Evolutionary conservation across 805 yeast species (phyloP).

Genomic region (Babjeviella inositovora): DNA sequence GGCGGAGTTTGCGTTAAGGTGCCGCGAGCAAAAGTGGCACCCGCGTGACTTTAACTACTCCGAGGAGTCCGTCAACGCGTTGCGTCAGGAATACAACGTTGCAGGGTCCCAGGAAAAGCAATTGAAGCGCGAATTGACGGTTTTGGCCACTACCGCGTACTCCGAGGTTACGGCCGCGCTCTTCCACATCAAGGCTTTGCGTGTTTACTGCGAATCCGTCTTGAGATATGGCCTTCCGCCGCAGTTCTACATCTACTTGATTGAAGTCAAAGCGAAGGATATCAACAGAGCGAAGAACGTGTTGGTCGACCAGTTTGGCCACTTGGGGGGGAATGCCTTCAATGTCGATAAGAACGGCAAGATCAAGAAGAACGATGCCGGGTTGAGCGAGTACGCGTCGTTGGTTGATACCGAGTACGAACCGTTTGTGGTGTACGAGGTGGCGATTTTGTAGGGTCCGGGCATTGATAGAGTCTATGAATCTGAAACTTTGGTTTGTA

Average conservation of each 20-base stretch:
- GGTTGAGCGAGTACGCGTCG: conserved; percentile 76
- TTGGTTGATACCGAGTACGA: conserved; percentile 91
- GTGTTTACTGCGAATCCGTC: conserved; percentile 85
- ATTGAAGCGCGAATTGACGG: conserved; percentile 58
- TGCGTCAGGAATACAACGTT: conserved; percentile 65
- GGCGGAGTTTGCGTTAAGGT: conserved; percentile 47
- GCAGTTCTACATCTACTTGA: conserved; percentile 43
- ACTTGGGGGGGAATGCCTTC: conserved; percentile 84
- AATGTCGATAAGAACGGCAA: conserved; percentile 50
- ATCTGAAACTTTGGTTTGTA: too few relatives aligned
- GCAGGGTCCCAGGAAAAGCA: conserved; percentile 64
- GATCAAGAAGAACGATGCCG: conserved; percentile 37
- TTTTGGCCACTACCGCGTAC: conserved; percentile 82
- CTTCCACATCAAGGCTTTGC: conserved; percentile 79
- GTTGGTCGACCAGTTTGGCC: conserved; percentile 65
- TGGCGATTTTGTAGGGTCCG: too few relatives aligned
- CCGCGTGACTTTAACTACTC: conserved; percentile 88
- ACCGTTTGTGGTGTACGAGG: conserved; percentile 79
- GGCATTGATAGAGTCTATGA: too few relatives aligned
- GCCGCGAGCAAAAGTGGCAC: conserved; percentile 78
- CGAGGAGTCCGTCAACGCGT: conserved; percentile 53
- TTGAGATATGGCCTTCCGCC: conserved; percentile 96
- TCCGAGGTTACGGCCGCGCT: conserved; percentile 72
- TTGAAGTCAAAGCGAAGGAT: conserved; percentile 26
- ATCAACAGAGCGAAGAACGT: conserved; percentile 48